Base-by-base conservation (phyloP, 2,329 filamentous ascomycete species). In the Venturia asperata region DNA sequence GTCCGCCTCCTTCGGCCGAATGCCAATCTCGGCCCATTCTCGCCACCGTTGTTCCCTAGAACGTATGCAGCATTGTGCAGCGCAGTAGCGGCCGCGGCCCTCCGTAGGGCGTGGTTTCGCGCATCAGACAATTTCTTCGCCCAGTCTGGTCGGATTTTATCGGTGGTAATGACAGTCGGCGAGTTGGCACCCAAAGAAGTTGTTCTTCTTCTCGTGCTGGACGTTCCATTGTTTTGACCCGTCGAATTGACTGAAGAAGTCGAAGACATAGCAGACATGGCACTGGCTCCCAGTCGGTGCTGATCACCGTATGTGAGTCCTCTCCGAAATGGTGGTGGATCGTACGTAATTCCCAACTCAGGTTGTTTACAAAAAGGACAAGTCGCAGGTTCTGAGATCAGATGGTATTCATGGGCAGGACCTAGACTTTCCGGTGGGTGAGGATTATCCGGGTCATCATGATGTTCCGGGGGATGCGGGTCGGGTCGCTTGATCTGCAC, bases 401-500 rank as follows among this genome's bases (percentile, higher is more conserved):
- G 82, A 74, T 89, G 83, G 3, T 79, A 79, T 60, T 86, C 79
- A 67, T 81, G 80, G 7, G 67, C 37, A 27, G 64, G 27, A 39
- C 60, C 64, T 39, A n/a, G 9, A 30, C 6, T 17, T 45, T 43
- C 39, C 39, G 65, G 49, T 49, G 34, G 62, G 66, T 80, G 82
- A 42, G 78, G 74, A 64, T 79, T 77, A 34, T 77, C 72, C 64
- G 77, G 68, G 58, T 76, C 70, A 65, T 77, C 76, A 56, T 83
- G 83, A 72, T 94, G 90, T 74, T 96, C 91, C 1, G 91, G 91
- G 47, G 92, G 86, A 74, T 97, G 91, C 11, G 92, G 92, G 69
- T 99, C 93, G 4, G 92, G 87, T 52, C 94, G 86, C 75, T 97
- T 97, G 74, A 99, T 99, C 75, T 99, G 94, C 4, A 99, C 94